Evolutionary conservation across 2,329 filamentous ascomycete genomes (phyloP).

Genomic region (Fusarium tuaranense): DNA sequence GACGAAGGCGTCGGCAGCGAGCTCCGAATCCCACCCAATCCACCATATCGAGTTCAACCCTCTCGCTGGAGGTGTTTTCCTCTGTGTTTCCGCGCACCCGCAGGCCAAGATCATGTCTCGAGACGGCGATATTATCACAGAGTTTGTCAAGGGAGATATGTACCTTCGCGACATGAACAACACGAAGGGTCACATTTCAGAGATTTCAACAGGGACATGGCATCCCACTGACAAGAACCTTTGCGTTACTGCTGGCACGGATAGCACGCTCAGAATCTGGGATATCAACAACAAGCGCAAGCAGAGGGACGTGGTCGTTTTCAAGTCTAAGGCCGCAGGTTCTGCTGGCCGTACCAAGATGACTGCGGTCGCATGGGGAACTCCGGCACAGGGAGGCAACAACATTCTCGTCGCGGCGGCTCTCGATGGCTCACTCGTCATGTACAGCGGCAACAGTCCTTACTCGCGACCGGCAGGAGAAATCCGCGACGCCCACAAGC

Average conservation of each 20-base stretch:
- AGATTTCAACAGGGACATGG: conserved; percentile 91
- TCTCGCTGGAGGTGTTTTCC: conserved; percentile 80
- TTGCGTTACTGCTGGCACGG: conserved; percentile 91
- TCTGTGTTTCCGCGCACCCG: conserved; percentile 89
- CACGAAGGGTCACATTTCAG: conserved; percentile 95
- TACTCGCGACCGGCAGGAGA: conserved; percentile 86
- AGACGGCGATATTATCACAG: conserved; percentile 86
- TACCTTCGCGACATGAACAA: conserved; percentile 97
- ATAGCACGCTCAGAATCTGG: conserved; percentile 97
- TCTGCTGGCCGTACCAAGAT: conserved; percentile 92
- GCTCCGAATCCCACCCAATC: conserved; percentile 86
- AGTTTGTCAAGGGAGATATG: conserved; percentile 98
- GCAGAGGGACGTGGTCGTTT: conserved; percentile 94
- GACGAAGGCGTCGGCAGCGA: conserved; percentile 74
- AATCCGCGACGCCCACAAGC: conserved; percentile 83
- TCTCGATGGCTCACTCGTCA: conserved; percentile 88
- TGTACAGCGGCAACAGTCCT: conserved; percentile 92
- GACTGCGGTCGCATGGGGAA: conserved; percentile 91
- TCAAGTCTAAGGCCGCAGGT: conserved; percentile 91
- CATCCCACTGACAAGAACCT: conserved; percentile 87
- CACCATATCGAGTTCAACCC: conserved; percentile 90
- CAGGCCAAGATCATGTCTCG: conserved; percentile 91
- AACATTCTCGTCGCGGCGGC: conserved; percentile 85
- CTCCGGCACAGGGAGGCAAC: conserved; percentile 78
- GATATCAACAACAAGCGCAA: conserved; percentile 91